Base-by-base conservation (phyloP, 306 rosid genomes). In the Cucurbita pepo region DNA sequence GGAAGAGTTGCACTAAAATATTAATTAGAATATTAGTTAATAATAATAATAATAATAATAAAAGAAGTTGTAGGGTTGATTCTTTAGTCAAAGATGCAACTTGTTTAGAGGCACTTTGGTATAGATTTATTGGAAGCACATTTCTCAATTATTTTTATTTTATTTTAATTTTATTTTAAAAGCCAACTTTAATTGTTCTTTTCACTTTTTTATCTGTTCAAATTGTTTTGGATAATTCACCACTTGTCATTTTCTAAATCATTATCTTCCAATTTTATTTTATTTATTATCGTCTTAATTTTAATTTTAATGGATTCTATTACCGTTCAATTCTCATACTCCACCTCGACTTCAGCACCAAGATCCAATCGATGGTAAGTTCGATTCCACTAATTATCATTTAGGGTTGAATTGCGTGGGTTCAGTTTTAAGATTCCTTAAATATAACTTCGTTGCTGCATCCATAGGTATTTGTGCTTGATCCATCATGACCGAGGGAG, bases 11-110 rank as follows among this genome's bases (percentile, higher is more conserved):
- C 34, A 30, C 34, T 30, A 30, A 30, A 15, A 50, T 50, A 50
- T 50, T 16, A 37, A 63, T 7, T 63, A n/a, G 3, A 62, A 40
- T n/a, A 40, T 6, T 50, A 14, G 54, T 50, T 5, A 5, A 50
- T 3, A 10, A 47, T 10, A 47, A 47, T 3, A 47, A 50, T 4
- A 14, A 13, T 1, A 34, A 14, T 10, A 62, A 40, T 0, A 15
- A 8, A 15, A 13, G 6, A 5, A 48, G 5, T 48, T 48, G 53
- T 13, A 48, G 69, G 10, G 69, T 63, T n/a, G 69, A 63, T 63
- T 63, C 51, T n/a, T 40, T 50, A n/a, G 69, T 63, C 69, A 63
- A 63, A 63, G 69, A 63, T 63, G 50, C 69, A 63, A 40, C 69
- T 63, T 63, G 52, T 18, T 63, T 19, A 7, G 7, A 18, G 3